phyloP scores from a whole-genome alignment of 2,329 filamentous ascomycete genomes.

The Gnomoniopsis smithogilvyi region DNA sequence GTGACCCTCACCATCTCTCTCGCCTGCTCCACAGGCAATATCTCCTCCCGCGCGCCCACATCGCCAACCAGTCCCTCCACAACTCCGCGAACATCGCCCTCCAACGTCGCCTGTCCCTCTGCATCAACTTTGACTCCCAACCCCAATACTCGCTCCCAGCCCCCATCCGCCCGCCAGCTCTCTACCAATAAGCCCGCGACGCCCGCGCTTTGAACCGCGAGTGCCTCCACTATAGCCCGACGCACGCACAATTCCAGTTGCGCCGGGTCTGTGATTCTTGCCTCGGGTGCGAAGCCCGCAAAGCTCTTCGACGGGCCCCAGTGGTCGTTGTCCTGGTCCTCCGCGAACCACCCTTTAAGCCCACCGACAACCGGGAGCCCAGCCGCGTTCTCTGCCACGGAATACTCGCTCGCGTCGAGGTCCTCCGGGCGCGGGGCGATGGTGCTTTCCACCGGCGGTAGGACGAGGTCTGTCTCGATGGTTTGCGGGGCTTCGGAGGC shows the following conservation, averaged over 20 bases:
- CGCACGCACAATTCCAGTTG: conserved; percentile 47
- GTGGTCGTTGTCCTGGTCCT: conserved; percentile 34
- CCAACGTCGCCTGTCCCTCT: conserved; percentile 38
- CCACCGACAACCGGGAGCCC: conserved; percentile 46
- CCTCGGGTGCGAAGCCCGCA: conserved; percentile 37
- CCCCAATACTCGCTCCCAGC: conserved; percentile 31
- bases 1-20: conserved; percentile 40
- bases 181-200: conserved; percentile 24
- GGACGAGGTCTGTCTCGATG: conserved; percentile 22
- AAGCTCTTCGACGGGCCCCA: conserved; percentile 47
- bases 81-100: conserved; percentile 31
- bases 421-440: conserved; percentile 11
- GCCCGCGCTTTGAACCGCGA: conserved; percentile 35
- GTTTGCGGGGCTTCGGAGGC: background rate
- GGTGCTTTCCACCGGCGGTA: conserved; percentile 19
- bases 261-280: conserved; percentile 39
- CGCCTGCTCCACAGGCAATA: conserved; percentile 36
- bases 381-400: conserved; percentile 35
- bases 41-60: conserved; percentile 18
- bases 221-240: conserved; percentile 50
- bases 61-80: conserved; percentile 20
- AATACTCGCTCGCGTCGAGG: background rate
- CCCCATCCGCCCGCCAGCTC: conserved; percentile 28
- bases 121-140: conserved; percentile 35
- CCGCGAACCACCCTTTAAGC: conserved; percentile 51